Evolutionary conservation across 2,329 filamentous ascomycete genomes (phyloP), one percentile per base, ranked within the genome.

Genomic region (Aspergillus persii): DNA sequence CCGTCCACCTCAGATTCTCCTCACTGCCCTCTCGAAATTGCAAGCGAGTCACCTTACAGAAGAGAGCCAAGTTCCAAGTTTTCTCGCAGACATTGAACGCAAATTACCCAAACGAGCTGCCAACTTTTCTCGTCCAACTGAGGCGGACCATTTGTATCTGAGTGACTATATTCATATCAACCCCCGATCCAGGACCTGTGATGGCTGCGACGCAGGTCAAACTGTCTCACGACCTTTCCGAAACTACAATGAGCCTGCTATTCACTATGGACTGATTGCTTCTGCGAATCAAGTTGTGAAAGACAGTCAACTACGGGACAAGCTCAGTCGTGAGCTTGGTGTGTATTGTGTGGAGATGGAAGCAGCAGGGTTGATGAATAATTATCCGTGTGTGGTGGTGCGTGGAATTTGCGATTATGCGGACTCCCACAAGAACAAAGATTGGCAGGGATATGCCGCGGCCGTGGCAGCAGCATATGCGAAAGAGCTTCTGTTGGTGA

Each of bases 391-490:
- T 29, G 44, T 58, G 9, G 46, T 58, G n/a, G 46, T 58, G 31
- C 51, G 51, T 11, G 56, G 56, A 2, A 53, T 58, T 8, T 54
- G 51, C 50, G 56, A 58, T 46, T 58, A 58, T 36, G 46, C 30
- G 8, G 51, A 58, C 36, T 44, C 30, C 27, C 56, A 58, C 52
- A 58, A 58, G n/a, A 54, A 54, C 23, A 53, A 58, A n/a, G 9
- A 30, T 41, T 58, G 56, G 56, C 50, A 58, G 30, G 52, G 23
- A 12, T 50, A 58, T 50, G 56, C 56, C 3, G 46, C 56, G 8
- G 50, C 51, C 12, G 53, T 31, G 39, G 56, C 50, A 6, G 56
- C 56, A 5, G 44, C 56, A 0, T 47, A 53, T 44, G 46, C 56
- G 8, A 58, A 46, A 46, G 41, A 50, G 15, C 46, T 55, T 41